phyloP scores from a whole-genome alignment of 495 filamentous ascomycete species.

The Schizothecium vesticola region DNA sequence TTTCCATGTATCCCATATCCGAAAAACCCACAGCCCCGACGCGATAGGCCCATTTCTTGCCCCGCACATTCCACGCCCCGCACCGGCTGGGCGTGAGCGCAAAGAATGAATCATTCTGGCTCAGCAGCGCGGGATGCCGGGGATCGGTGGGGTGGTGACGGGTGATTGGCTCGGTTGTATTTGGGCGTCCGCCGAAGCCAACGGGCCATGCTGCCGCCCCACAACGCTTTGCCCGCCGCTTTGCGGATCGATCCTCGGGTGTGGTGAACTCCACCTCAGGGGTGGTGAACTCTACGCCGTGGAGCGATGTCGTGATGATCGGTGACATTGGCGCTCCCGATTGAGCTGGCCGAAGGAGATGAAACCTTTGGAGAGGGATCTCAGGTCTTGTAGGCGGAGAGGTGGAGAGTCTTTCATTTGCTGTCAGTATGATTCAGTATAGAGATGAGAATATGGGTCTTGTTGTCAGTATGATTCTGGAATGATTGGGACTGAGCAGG shows the following conservation, averaged over 20 bases:
- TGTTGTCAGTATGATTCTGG: neutral
- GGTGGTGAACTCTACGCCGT: neutral
- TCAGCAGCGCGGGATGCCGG: neutral
- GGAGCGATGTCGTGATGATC: neutral
- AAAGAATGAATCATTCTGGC: slow-evolving; percentile 5
- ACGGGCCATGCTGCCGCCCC: neutral
- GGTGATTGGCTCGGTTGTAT: neutral
- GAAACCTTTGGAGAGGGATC: neutral
- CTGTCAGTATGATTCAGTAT: too few species aligned
- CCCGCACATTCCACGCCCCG: neutral
- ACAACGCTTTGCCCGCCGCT: neutral
- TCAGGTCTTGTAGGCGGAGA: neutral
- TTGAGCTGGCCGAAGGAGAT: neutral
- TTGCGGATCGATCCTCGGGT: neutral
- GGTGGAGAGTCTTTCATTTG: too few species aligned
- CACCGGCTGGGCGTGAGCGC: neutral
- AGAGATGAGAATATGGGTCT: neutral
- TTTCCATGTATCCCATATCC: too few species aligned
- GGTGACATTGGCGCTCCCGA: neutral
- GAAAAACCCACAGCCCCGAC: too few species aligned
- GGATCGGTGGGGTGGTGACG: too few species aligned
- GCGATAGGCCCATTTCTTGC: too few species aligned
- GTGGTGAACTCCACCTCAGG: neutral
- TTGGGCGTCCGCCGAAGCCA: neutral
- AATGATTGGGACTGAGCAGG: neutral